Percentiles rank a stretch among this genome's conserved stretches.
phyloP scores from a whole-genome alignment of 441 rosid genomes.

The Adansonia rubrostipa region DNA sequence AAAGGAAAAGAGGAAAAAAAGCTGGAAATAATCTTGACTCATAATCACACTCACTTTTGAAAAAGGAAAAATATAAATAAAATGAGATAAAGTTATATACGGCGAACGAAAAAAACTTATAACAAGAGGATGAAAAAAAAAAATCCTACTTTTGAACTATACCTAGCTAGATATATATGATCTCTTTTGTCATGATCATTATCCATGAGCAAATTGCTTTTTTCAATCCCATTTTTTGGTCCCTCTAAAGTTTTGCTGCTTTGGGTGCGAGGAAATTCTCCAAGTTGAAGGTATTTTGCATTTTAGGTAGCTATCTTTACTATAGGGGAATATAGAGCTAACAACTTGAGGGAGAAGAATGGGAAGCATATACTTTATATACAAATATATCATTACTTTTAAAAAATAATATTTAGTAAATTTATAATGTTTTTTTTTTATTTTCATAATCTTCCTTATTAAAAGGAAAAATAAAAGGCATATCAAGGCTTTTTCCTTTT shows the following conservation, averaged over 20 bases:
- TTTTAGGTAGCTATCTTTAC: conserved; percentile 35
- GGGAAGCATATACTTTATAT: not conserved
- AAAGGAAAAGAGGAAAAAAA: conserved; percentile 45
- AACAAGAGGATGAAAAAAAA: conserved; percentile 30
- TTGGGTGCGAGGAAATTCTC: conserved; percentile 58
- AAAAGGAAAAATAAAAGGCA: conserved; percentile 20
- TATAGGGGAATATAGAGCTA: conserved; percentile 38
- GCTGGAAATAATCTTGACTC: conserved; percentile 56
- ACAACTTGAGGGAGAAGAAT: conserved; percentile 38
- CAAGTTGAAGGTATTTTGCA: conserved; percentile 56
- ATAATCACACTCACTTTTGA: conserved; percentile 59
- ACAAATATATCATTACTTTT: not conserved
- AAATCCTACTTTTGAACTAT: too few species aligned
- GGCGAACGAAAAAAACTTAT: not conserved
- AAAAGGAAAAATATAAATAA: conserved; percentile 31
- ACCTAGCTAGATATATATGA: conserved; percentile 21
- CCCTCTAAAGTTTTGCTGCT: conserved; percentile 44
- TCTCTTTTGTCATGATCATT: conserved; percentile 47
- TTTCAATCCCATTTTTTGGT: not conserved
- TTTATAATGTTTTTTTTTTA: not conserved
- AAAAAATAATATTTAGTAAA: not conserved
- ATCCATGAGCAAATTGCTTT: conserved; percentile 49
- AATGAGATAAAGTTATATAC: not conserved
- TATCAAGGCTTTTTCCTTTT: conserved; percentile 44
- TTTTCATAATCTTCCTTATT: too few species aligned